Base-by-base conservation (phyloP, 139 green algal genomes). In the Auxenochlorella protothecoides region DNA sequence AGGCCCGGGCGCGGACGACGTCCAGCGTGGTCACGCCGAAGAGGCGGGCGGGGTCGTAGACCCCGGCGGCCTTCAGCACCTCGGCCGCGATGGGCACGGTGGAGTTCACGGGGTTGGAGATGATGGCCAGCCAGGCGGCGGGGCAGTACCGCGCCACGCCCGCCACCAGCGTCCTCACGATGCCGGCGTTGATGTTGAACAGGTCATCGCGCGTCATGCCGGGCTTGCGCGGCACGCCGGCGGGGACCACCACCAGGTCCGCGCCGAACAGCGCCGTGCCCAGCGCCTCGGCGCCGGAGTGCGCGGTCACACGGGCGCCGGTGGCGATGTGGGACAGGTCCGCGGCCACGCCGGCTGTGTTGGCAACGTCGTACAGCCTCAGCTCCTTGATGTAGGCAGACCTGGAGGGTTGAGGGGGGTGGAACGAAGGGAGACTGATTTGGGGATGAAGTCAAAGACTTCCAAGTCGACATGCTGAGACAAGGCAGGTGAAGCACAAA, bases 91-190 rank as follows among this genome's bases (percentile, higher is more conserved):
- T 99, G 65, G 95, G 93, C 3, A 99, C 95, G 4, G 95, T 99
- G 61, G 91, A 97, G 89, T 99, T 99, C 59, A 99, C 95, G 2
- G 95, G 95, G 86, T 99, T 99, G 74, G 88, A 95, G 81, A 99
- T 99, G 78, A 97, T 93, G 74, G 89, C 88, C 8, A 97, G 71
- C 69, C 91, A 83, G 13, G 90, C 90, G 16, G 78, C n/a, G 53
- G 85, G 85, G 85, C 90, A 94, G 71, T 87, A 81, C 74, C 88
- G 84, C 10, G 84, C 88, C 53, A 89, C 72, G 11, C 75, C 89
- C 69, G 91, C 79, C 12, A 68, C 72, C 62, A 96, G 81, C 4
- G 69, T 79, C 57, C 79, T 79, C 52, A 96, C 90, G 63, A 96
- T 96, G 63, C 90, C 90, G 16, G 92, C 92, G 76, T 98, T 98